Evolutionary conservation across 306 rosid species (phyloP), one percentile per base, ranked within the genome.

Genomic region (Gynostemma pentaphyllum): DNA sequence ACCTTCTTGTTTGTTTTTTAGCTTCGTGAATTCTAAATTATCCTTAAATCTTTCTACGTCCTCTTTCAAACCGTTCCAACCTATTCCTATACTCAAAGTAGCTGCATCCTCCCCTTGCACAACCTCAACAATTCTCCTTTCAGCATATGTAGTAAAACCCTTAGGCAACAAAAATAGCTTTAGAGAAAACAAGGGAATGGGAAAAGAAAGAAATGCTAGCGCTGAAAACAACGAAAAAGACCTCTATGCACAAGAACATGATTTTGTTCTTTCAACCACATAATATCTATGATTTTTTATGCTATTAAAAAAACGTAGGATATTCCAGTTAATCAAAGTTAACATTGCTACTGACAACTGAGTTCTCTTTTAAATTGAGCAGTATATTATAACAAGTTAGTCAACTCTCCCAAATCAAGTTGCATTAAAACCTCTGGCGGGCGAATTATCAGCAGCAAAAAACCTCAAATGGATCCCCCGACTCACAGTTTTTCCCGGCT

Each of bases 71-170:
- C 86, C 88, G 55, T 82, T 86, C 96, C 94, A 92, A 41, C 96
- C 96, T 41, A 86, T 86, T 73, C 99, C 99, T 68, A 82, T 84
- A 46, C 68, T 86, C 73, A 92, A 67, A 0, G 80, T 66, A 2
- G 95, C 95, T 72, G 74, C 74, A 59, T 88, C 85, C 75, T 86
- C 86, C 59, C 99, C 99, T 75, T 88, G 99, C 42, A 86, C 94
- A 59, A 62, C 94, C 87, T 92, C 96, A 61, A 92, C 94, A 66
- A 92, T 92, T 75, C 96, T 88, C 71, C 96, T 79, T 69, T 92
- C 98, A 2, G 98, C 98, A 71, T 92, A 92, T 0, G 88, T 88
- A 3, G 96, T 84, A 74, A 84, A 92, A 29, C 96, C 99, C 99
- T 92, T 44, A 1, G 52, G 64, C 69, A 69, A 70, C 24, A 50